These are phyloP conservation scores for Beauveria brongniartii DNA, from an alignment of 2,329 filamentous ascomycete species.

Conservation along the genomic window DNA sequence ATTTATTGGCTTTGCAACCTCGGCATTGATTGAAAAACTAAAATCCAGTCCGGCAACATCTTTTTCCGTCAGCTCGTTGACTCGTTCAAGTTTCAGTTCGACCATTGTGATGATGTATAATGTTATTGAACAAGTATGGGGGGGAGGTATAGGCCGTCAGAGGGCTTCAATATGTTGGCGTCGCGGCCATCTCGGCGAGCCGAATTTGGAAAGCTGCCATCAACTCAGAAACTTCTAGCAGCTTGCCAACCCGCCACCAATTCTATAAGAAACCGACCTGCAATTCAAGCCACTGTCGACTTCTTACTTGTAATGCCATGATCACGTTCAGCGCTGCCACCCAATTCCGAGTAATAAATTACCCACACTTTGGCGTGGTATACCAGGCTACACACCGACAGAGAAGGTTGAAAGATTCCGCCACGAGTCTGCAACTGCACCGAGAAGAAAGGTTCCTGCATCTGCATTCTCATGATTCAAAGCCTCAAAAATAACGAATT, in stretches of 20 bases:
- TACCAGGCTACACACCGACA: too few relatives aligned
- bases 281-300: not conserved
- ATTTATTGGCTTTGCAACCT: slow-evolving; percentile 13
- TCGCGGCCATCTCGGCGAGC: not conserved
- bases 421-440: too few relatives aligned
- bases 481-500: not conserved
- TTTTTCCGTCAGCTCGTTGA: not conserved
- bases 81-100: slow-evolving; percentile 8
- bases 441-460: too few relatives aligned
- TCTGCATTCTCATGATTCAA: too few relatives aligned
- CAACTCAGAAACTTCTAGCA: too few relatives aligned
- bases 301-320: not conserved
- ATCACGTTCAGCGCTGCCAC: not conserved
- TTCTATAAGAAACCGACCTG: too few relatives aligned
- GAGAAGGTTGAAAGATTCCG: too few relatives aligned
- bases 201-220: not conserved
- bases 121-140: not conserved
- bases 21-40: slow-evolving; percentile 12
- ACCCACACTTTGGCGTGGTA: too few relatives aligned
- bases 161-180: not conserved
- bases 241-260: not conserved
- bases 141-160: not conserved
- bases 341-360: not conserved
- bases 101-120: not conserved
- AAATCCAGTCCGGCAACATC: slow-evolving; percentile 14